Base-by-base conservation (phyloP, 768 basidiomycete genomes). In the Boletus rubescentipes region DNA sequence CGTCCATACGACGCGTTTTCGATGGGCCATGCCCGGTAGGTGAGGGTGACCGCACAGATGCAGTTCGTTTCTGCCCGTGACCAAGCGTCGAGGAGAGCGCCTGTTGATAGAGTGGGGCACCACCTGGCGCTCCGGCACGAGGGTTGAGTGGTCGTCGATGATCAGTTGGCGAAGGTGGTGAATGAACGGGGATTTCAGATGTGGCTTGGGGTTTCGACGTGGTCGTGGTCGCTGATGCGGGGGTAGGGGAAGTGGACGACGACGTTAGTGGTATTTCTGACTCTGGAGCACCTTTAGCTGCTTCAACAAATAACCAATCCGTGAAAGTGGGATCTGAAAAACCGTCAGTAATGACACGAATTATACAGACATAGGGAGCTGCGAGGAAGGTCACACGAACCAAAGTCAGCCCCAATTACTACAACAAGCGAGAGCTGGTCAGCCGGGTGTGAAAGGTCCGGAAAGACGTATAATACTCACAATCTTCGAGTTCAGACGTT, bases 261-360 rank as follows among this genome's bases (percentile, higher is more conserved):
- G 63, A 51, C 58, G 74, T 65, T 42, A 73, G 49, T 54, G 73
- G 73, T 34, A 72, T 63, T 30, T 82, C 80, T 4, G 79, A 67
- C 54, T 81, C 84, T 6, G 79, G 73, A 21, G 79, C 80, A 48
- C 86, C 87, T 68, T 87, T 89, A 3, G 82, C 81, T 20, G 89
- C 90, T 67, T 90, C 89, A 32, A 73, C 72, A 65, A 96, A 97
- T 20, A 97, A 73, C 93, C 93, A 96, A 52, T 89, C 85, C 31
- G 91, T 93, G 72, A 97, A 96, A 53, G 78, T 83, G 41, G 83
- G 72, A 66, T 95, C 93, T 92, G 29, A 44, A 47, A 18, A 9
- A 26, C 12, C 23, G 21, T 65, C 36, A 58, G 49, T n/a, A 32
- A 52, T 7, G 42, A 35, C 14, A 36, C 29, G 34, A 40, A 53